Evolutionary conservation across 495 filamentous ascomycete genomes (phyloP).

Genomic region (Aspergillus homomorphus): DNA sequence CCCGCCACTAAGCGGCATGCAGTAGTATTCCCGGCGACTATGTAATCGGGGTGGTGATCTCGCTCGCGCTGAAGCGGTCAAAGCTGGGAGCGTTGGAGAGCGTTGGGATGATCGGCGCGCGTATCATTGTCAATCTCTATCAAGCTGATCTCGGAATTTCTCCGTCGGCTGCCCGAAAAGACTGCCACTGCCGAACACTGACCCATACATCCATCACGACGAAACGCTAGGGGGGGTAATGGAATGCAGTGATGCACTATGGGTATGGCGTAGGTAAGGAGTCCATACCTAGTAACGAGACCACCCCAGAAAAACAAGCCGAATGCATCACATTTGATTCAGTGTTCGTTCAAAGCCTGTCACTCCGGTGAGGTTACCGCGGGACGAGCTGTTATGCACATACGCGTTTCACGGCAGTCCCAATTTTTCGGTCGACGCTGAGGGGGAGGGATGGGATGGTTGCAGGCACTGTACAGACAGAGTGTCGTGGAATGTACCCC

Average conservation of each 20-base stretch:
- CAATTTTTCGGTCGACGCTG: neutral
- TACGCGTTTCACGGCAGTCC: no score
- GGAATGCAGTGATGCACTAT: neutral
- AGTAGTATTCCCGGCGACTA: constrained; percentile 27
- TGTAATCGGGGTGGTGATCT: neutral
- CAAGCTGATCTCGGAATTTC: constrained; percentile 16
- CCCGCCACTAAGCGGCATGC: constrained; percentile 24
- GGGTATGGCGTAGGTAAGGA: no score
- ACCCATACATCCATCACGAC: neutral
- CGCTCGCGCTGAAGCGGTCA: constrained; percentile 16
- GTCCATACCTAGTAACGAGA: no score
- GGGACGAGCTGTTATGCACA: no score
- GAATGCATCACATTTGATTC: neutral
- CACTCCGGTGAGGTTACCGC: neutral
- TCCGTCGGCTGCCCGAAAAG: constrained; percentile 6
- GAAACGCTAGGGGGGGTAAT: neutral
- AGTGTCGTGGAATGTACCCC: neutral
- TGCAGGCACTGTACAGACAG: no score
- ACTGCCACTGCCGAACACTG: neutral
- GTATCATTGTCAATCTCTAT: constrained; percentile 23
- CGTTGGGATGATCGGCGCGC: constrained; percentile 29
- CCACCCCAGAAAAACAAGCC: neutral
- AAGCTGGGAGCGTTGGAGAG: constrained; percentile 26
- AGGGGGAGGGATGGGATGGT: neutral
- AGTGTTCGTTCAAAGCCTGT: neutral